phyloP scores from a whole-genome alignment of 768 basidiomycete genomes.

The Galerina marginata region DNA sequence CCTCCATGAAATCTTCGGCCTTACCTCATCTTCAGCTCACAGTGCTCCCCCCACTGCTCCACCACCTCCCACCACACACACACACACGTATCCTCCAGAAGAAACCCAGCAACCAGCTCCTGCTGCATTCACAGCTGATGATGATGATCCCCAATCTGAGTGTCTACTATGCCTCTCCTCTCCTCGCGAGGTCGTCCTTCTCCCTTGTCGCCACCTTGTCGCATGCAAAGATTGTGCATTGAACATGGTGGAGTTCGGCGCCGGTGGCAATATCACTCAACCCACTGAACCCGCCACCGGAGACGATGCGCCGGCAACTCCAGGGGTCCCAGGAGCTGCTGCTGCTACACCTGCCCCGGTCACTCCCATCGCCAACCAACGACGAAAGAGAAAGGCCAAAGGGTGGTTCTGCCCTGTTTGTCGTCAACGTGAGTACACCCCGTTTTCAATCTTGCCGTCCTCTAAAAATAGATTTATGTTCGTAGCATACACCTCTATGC shows the following conservation, averaged over 20 bases:
- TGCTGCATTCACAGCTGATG: conserved; percentile 38
- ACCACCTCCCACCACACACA: conserved; percentile 33
- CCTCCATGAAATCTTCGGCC: conserved; percentile 92
- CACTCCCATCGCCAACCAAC: conserved; percentile 43
- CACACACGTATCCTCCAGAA: conserved; percentile 43
- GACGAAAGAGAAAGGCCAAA: conserved; percentile 92
- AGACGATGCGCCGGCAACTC: conserved; percentile 27
- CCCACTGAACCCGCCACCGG: conserved; percentile 43
- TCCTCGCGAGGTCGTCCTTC: conserved; percentile 88
- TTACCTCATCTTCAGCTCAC: conserved; percentile 63
- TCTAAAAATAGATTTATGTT: conserved; percentile 4
- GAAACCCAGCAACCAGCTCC: conserved; percentile 53
- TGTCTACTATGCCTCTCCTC: conserved; percentile 91
- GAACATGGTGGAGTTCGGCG: conserved; percentile 98
- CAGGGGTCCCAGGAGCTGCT: conserved; percentile 26
- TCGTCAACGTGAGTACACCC: conserved; percentile 76
- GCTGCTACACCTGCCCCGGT: conserved; percentile 30
- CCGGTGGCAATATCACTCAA: conserved; percentile 85
- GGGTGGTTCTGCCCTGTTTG: conserved; percentile 98
- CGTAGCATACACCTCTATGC: conserved; percentile 84
- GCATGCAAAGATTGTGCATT: conserved; percentile 95
- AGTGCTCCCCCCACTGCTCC: conserved; percentile 35
- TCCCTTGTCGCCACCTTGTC: conserved; percentile 93
- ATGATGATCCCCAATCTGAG: conserved; percentile 82
- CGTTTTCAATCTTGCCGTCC: background rate